Evolutionary conservation across 2,329 filamentous ascomycete genomes (phyloP).

Genomic region (Stachybotrys chlorohalonatus): DNA sequence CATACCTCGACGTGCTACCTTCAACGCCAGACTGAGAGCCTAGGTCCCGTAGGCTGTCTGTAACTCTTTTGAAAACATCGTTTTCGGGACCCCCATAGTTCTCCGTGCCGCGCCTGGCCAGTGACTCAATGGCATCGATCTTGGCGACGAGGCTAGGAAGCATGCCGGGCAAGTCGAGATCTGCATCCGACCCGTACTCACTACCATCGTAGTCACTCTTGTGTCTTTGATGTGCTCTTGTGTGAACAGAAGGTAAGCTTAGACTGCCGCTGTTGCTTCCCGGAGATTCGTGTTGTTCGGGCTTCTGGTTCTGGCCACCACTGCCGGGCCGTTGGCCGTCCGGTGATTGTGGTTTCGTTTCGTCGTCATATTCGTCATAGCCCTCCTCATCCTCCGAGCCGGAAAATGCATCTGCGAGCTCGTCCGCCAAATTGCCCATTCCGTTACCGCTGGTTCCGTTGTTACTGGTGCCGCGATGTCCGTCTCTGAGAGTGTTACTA

Average conservation of each 20-base stretch:
- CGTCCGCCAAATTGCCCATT: slow-evolving; percentile 71
- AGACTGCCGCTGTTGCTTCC: slow-evolving; percentile 25
- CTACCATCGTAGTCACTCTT: slow-evolving; percentile 61
- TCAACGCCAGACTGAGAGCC: slow-evolving; percentile 65
- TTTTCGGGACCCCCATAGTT: slow-evolving; percentile 56
- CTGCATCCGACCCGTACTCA: slow-evolving; percentile 65
- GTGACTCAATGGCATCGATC: slow-evolving; percentile 63
- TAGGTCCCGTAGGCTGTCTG: slow-evolving; percentile 61
- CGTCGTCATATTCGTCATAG: slow-evolving; percentile 19
- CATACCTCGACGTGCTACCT: slow-evolving; percentile 60
- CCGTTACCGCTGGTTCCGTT: slow-evolving; percentile 34
- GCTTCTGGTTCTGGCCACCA: not conserved
- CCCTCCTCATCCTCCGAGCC: slow-evolving; percentile 54
- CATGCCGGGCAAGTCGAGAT: slow-evolving; percentile 60
- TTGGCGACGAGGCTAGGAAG: slow-evolving; percentile 56
- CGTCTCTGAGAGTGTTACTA: slow-evolving; percentile 23
- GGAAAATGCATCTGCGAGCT: slow-evolving; percentile 65
- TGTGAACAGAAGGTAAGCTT: slow-evolving; percentile 32
- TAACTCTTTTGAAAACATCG: slow-evolving; percentile 58
- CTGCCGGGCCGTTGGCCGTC: not conserved
- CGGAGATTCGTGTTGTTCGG: not conserved
- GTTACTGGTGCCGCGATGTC: too few relatives aligned
- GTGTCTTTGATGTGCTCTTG: slow-evolving; percentile 39
- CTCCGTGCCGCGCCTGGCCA: slow-evolving; percentile 58
- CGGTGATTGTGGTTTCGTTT: not conserved